Base-by-base conservation (phyloP, 1,284 basidiomycete genomes). In the Neotropicomus parvogracilis region DNA sequence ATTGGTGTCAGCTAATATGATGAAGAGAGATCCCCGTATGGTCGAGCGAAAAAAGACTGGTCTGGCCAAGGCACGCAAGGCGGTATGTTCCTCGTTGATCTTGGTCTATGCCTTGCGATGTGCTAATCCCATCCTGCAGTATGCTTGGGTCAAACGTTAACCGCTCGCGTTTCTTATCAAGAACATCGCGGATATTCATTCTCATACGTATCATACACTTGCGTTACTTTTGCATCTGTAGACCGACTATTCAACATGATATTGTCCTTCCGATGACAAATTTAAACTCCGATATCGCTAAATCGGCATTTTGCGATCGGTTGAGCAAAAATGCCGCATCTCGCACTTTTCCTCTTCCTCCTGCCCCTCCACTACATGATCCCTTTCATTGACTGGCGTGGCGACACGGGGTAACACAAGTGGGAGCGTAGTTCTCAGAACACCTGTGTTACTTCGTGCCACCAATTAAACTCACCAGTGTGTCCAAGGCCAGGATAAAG, bases 41-140 rank as follows among this genome's bases (percentile, higher is more conserved):
- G 94, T 97, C 27, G 95, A 99, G 74, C 81, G 95, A 59, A 99
- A 99, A 75, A 97, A 98, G 79, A 93, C 95, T 8, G 90, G 90
- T 53, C 69, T 83, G 58, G 83, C 86, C 54, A 97, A 97, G 75
- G 91, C 95, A 53, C 84, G 95, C 68, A 95, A 95, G 74, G 78
- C 78, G 69, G 91, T 92, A 70, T 46, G 88, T 85, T 40, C 29
- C 19, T 40, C 11, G 6, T 11, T 7, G 27, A 20, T 6, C 8
- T 19, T 24, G 14, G 6, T 35, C 28, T 39, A n/a, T 21, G 28
- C 20, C 13, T 12, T 16, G 16, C 4, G 10, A 17, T 38, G 35
- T 20, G 32, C 44, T 35, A 1, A 49, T 36, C 34, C 6, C 3
- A 16, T 29, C 21, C 27, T 13, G 39, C 37, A 48, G 44, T 48